These are phyloP conservation scores for Botrytis cinerea DNA, from an alignment of 2,329 filamentous ascomycete species.

Conservation along the genomic window DNA sequence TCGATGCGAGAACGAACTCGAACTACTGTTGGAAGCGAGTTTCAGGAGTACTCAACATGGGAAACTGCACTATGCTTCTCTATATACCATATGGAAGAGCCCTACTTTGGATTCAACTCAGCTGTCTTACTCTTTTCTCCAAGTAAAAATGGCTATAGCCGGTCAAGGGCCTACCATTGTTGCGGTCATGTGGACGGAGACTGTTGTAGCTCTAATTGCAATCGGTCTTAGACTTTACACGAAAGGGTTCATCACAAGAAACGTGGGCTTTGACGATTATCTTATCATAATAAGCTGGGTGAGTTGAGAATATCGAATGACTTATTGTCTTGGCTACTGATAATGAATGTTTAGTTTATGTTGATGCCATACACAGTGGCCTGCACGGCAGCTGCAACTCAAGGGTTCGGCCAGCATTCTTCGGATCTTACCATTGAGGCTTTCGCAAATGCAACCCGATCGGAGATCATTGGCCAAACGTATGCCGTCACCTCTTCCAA, in stretches of 20 bases:
- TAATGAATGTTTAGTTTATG: constrained; percentile 17
- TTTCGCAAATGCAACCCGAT: constrained; percentile 21
- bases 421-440: constrained; percentile 15
- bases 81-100: background rate
- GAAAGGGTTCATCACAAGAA: constrained; percentile 18
- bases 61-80: background rate
- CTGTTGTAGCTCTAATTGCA: constrained; percentile 24
- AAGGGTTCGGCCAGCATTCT: constrained; percentile 27
- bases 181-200: constrained; percentile 28
- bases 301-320: background rate
- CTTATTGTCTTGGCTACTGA: background rate
- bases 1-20: no score
- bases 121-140: background rate
- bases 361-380: constrained; percentile 25
- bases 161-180: constrained; percentile 27
- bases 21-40: background rate
- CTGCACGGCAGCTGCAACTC: constrained; percentile 18
- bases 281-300: constrained; percentile 26
- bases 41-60: background rate
- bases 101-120: background rate
- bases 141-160: constrained; percentile 15
- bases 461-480: constrained; percentile 31
- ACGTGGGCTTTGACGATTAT: constrained; percentile 28
- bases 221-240: constrained; percentile 27
- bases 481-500: background rate